phyloP scores from a whole-genome alignment of 148 eudicot species.

The Camellia japonica region DNA sequence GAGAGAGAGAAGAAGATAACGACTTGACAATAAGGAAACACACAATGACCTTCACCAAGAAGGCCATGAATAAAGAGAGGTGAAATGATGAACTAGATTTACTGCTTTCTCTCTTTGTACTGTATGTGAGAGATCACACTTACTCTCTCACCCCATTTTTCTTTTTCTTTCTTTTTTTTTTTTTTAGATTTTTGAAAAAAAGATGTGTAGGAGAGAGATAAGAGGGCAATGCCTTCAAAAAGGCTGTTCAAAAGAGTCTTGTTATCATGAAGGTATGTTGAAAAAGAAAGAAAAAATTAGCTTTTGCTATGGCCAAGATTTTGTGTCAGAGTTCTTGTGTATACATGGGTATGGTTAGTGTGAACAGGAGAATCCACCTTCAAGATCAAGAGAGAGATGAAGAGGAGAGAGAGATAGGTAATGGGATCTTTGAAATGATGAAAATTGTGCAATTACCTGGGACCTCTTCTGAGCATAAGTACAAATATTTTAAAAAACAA shows the following conservation, averaged over 20 bases:
- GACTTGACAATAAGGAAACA: conserved; percentile 27
- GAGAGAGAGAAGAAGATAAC: conserved; percentile 17
- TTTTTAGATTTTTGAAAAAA: background rate
- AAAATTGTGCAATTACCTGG: too few species aligned
- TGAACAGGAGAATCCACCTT: too few species aligned
- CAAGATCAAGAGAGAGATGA: too few species aligned
- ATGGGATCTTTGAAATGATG: too few species aligned
- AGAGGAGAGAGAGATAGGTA: too few species aligned
- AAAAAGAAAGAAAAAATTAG: background rate
- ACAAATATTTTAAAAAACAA: background rate
- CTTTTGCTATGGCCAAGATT: background rate
- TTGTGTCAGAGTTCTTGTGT: background rate
- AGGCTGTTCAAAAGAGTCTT: background rate
- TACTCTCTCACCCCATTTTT: background rate
- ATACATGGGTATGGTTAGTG: too few species aligned
- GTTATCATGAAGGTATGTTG: conserved; percentile 3
- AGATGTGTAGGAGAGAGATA: too few species aligned
- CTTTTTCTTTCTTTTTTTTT: too few species aligned
- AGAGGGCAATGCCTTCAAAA: background rate
- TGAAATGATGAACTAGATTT: background rate
- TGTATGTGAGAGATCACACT: conserved; percentile 3
- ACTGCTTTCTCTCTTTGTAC: conserved; percentile 3
- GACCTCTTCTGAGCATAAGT: background rate
- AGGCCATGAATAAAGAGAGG: background rate
- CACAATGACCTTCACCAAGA: conserved; percentile 6